These are phyloP conservation scores for Tricholoma hemisulphureum DNA, from an alignment of 768 basidiomycete species.

Conservation along the genomic window DNA sequence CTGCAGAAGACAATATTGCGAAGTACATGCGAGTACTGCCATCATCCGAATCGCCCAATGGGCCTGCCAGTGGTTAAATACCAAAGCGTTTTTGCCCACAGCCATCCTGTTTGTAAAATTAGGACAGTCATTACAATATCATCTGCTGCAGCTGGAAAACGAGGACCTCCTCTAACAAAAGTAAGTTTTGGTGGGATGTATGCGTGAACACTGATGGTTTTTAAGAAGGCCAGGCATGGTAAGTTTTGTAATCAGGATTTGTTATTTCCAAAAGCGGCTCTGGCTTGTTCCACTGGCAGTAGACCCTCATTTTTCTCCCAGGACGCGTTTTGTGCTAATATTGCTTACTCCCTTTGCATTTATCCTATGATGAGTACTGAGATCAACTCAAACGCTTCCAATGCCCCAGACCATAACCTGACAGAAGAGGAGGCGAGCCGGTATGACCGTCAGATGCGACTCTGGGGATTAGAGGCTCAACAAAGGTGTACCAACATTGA, in stretches of 20 bases:
- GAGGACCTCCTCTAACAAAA: too few species aligned
- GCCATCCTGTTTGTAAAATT: not conserved
- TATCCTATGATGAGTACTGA: constrained; percentile 5
- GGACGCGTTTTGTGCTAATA: not conserved
- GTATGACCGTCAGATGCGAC: constrained; percentile 94
- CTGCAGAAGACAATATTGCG: not conserved
- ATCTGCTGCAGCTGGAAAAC: too few species aligned
- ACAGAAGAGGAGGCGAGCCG: constrained; percentile 75
- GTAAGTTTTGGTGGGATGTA: too few species aligned
- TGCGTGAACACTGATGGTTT: too few species aligned
- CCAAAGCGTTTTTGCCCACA: not conserved
- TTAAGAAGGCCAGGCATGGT: too few species aligned
- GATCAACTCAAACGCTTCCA: constrained; percentile 9
- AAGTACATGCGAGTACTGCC: not conserved
- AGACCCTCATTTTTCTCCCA: not conserved
- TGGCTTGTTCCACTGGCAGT: too few species aligned
- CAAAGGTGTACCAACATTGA: constrained; percentile 52
- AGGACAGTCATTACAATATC: too few species aligned
- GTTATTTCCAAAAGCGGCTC: too few species aligned
- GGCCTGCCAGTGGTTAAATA: not conserved
- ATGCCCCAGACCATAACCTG: constrained; percentile 38
- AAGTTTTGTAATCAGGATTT: too few species aligned
- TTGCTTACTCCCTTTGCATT: not conserved
- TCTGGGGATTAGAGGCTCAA: constrained; percentile 99
- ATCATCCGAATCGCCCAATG: not conserved